A percentile compares a stretch with the other conserved stretches of the same genome.
Evolutionary conservation across 306 rosid species (phyloP).

Genomic region (Abrus pulchellus): DNA sequence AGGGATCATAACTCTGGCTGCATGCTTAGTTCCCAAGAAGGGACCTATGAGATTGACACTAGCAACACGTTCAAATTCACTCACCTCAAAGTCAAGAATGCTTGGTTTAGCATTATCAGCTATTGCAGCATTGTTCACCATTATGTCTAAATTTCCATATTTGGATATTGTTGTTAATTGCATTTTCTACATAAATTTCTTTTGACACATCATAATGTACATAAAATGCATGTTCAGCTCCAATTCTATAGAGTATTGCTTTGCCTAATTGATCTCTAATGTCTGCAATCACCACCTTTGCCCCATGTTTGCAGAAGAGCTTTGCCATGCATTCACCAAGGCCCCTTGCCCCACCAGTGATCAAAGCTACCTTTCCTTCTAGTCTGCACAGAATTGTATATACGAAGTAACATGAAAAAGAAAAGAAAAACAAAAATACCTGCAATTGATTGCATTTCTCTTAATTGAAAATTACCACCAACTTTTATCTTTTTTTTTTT

Average conservation of each 20-base stretch:
- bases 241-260: conserved; percentile 4
- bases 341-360: conserved; percentile 53
- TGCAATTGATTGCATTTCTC: background rate
- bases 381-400: conserved; percentile 21
- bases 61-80: conserved; percentile 37
- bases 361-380: conserved; percentile 49
- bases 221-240: background rate
- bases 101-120: conserved; percentile 11
- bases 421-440: no score
- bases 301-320: conserved; percentile 51
- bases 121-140: conserved; percentile 60
- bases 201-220: conserved; percentile 51
- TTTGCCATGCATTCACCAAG: conserved; percentile 49
- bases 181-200: conserved; percentile 48
- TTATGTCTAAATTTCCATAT: conserved; percentile 61
- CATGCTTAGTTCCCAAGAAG: conserved; percentile 53
- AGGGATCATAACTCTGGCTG: conserved; percentile 51
- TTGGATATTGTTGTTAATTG: conserved; percentile 22
- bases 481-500: background rate
- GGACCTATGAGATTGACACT: conserved; percentile 49
- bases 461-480: background rate
- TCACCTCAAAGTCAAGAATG: conserved; percentile 44
- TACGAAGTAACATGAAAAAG: no score
- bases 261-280: conserved; percentile 45
- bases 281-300: conserved; percentile 52